Base-by-base conservation (phyloP, 2,329 filamentous ascomycete species). In the Cordyceps cicadae region DNA sequence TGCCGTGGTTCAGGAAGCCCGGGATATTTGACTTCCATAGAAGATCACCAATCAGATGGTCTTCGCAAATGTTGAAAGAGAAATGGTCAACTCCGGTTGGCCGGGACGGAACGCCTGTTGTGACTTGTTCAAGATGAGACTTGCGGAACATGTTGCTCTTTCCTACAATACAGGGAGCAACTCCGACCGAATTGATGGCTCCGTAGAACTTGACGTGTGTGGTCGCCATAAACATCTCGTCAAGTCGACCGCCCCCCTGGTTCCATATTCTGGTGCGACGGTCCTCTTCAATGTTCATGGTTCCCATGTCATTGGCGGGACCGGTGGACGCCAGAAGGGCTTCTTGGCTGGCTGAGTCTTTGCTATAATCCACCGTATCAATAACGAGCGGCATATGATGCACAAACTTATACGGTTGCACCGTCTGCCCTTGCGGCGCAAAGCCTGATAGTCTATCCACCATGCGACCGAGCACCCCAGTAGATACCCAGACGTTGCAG, bases 121-220 rank as follows among this genome's bases (percentile, higher is more conserved):
- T 87, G 9, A 94, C 83, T 65, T 83, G 82, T 73, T 97, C 85
- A 41, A 99, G 84, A 68, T 99, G 93, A 0, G 90, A 90, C 63
- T 89, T 90, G 62, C 94, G 89, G 75, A 97, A 99, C 92, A 99
- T 97, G 76, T 95, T 97, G 69, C 91, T 96, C 77, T 99, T 99
- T 55, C 94, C 94, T 24, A 97, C 88, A 62, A 96, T 88, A 74
- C 94, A 99, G 9, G 95, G 94, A 0, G 94, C 94, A 57, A 97
- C 77, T 3, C 89, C 82, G 17, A 97, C 90, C 0, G 90, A 90
- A 74, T 97, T 97, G 81, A 99, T 99, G 63, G 93, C 94, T 9
- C 88, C 88, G 77, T 99, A 99, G 79, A 99, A 97, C 71, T 99
- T 99, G 67, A 92, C 91, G 72, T 99, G 94, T 0, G 91, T 86